phyloP scores from a whole-genome alignment of 2,329 filamentous ascomycete genomes.

The Arthrobotrys entomopaga region DNA sequence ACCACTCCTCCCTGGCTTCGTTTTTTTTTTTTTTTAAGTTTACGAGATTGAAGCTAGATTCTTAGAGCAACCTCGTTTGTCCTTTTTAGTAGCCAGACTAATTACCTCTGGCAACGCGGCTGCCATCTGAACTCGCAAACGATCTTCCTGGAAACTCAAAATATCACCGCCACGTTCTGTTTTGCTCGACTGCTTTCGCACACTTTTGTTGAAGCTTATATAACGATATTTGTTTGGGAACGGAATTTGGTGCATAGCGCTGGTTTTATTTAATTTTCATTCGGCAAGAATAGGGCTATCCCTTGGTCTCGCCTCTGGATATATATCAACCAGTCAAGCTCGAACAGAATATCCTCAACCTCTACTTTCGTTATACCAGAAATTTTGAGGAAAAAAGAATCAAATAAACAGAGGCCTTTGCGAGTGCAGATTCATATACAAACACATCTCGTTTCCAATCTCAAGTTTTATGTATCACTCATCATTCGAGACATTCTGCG shows the following conservation, averaged over 20 bases:
- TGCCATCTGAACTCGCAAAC: slow-evolving; percentile 32
- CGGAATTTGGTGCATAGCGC: slow-evolving; percentile 55
- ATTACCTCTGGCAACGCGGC: slow-evolving; percentile 13
- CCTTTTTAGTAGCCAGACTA: background rate
- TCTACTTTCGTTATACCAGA: background rate
- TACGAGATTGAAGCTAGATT: slow-evolving; percentile 30
- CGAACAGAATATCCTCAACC: slow-evolving; percentile 6
- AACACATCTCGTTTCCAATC: slow-evolving; percentile 20
- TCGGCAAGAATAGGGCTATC: slow-evolving; percentile 39
- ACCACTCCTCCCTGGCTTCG: slow-evolving; percentile 15
- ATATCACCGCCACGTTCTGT: slow-evolving; percentile 53
- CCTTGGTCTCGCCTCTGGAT: slow-evolving; percentile 17
- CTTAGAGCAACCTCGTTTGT: slow-evolving; percentile 16
- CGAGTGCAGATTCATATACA: background rate
- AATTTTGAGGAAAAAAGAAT: no score
- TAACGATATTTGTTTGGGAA: slow-evolving; percentile 54
- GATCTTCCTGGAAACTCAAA: slow-evolving; percentile 49
- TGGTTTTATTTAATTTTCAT: slow-evolving; percentile 55
- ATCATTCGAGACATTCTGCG: slow-evolving; percentile 47
- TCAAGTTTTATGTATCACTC: slow-evolving; percentile 54
- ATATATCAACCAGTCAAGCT: slow-evolving; percentile 33
- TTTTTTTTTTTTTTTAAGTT: slow-evolving; percentile 1
- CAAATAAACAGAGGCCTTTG: background rate
- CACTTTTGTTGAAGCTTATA: slow-evolving; percentile 51
- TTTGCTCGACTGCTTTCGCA: slow-evolving; percentile 53